Evolutionary conservation across 306 rosid genomes (phyloP).

Genomic region (Vigna reflexopilosa): DNA sequence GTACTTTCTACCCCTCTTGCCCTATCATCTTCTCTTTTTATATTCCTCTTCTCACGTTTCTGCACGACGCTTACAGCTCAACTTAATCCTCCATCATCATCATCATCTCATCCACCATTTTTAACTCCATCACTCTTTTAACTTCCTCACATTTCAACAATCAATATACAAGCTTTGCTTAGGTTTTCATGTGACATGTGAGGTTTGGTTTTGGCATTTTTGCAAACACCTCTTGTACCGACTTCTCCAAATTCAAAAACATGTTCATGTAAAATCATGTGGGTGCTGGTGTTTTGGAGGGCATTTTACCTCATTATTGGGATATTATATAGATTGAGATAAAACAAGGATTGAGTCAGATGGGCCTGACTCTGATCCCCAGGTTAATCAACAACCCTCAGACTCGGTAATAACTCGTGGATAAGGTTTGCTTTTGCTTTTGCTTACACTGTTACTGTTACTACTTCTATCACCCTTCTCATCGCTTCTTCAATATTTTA

Average conservation of each 20-base stretch:
- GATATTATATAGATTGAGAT: constrained; percentile 37
- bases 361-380: constrained; percentile 66
- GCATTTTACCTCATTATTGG: constrained; percentile 35
- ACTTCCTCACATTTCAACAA: too few relatives aligned
- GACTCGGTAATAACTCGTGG: constrained; percentile 55
- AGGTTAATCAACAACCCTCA: constrained; percentile 41
- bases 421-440: constrained; percentile 48
- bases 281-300: constrained; percentile 43
- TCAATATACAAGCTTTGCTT: too few relatives aligned
- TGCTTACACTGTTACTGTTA: constrained; percentile 47
- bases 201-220: too few relatives aligned
- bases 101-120: neutral
- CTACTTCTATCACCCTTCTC: too few relatives aligned
- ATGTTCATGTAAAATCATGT: constrained; percentile 45
- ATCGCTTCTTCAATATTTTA: neutral
- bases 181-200: too few relatives aligned
- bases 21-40: constrained; percentile 58
- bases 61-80: constrained; percentile 96
- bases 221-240: too few relatives aligned
- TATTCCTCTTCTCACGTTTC: constrained; percentile 81
- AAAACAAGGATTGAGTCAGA: constrained; percentile 47
- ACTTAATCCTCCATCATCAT: constrained; percentile 35
- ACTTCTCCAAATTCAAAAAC: constrained; percentile 20
- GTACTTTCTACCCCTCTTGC: constrained; percentile 55
- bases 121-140: constrained; percentile 47